These are phyloP conservation scores for Brasilioporus rufonigricans DNA, from an alignment of 768 basidiomycete genomes.

Conservation along the genomic window DNA sequence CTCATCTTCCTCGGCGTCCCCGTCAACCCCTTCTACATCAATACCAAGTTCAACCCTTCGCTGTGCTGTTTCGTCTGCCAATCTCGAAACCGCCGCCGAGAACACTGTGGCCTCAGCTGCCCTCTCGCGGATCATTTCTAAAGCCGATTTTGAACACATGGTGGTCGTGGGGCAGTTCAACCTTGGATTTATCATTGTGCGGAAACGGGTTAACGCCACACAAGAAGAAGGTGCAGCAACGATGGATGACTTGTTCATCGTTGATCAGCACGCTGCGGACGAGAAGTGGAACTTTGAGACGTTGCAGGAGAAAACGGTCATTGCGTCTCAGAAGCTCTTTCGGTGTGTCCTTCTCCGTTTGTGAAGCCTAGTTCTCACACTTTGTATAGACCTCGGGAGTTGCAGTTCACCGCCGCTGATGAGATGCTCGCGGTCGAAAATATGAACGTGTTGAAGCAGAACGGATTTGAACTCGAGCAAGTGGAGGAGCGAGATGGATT, in stretches of 20 bases:
- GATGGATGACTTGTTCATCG: conserved; percentile 91
- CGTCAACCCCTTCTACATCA: background rate
- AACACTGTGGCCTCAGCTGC: conserved; percentile 57
- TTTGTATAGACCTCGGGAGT: conserved; percentile 58
- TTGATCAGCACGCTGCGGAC: conserved; percentile 97
- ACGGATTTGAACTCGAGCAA: conserved; percentile 84
- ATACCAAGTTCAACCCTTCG: conserved; percentile 15
- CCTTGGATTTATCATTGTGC: conserved; percentile 86
- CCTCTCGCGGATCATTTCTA: conserved; percentile 81
- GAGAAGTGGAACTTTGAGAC: conserved; percentile 99
- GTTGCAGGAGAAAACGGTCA: conserved; percentile 84
- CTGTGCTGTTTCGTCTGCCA: conserved; percentile 26
- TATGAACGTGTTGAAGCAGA: conserved; percentile 73
- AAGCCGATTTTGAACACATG: conserved; percentile 84
- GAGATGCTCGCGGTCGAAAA: conserved; percentile 88
- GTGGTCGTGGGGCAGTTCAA: conserved; percentile 93
- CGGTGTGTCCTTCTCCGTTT: conserved; percentile 45
- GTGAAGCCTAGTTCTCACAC: background rate
- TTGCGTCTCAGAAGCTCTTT: conserved; percentile 83
- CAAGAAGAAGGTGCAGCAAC: background rate
- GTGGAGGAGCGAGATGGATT: conserved; percentile 37
- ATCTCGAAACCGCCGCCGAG: conserved; percentile 43
- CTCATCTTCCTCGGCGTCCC: background rate
- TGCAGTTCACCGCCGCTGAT: conserved; percentile 88
- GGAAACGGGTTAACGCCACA: conserved; percentile 44